These are phyloP conservation scores for Fusarium sp. DNA, from an alignment of 2,329 filamentous ascomycete species.

Conservation along the genomic window DNA sequence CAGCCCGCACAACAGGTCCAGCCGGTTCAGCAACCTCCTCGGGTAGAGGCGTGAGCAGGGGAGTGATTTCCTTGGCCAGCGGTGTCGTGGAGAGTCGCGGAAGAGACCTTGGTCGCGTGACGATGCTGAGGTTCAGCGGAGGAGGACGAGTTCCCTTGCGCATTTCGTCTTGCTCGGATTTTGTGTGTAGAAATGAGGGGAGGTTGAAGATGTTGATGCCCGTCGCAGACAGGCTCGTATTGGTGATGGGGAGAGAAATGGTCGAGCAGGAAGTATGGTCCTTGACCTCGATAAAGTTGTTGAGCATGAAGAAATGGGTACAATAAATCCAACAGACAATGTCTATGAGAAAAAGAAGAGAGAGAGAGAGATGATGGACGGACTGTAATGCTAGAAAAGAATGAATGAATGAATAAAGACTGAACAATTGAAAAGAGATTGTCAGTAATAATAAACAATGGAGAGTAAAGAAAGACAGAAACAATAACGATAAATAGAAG, in stretches of 20 bases:
- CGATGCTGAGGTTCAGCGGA: slow-evolving; percentile 48
- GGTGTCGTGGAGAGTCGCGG: slow-evolving; percentile 39
- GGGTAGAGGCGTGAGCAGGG: slow-evolving; percentile 39
- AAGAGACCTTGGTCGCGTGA: slow-evolving; percentile 36
- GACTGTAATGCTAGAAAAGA: slow-evolving; percentile 6
- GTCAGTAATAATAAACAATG: neutral
- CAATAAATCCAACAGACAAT: neutral
- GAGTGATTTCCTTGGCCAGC: slow-evolving; percentile 35
- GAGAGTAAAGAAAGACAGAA: slow-evolving; percentile 12
- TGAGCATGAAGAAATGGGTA: slow-evolving; percentile 31
- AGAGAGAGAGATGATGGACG: no score
- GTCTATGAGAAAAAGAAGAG: neutral
- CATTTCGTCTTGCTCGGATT: slow-evolving; percentile 34
- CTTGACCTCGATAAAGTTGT: slow-evolving; percentile 22
- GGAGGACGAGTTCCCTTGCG: slow-evolving; percentile 46
- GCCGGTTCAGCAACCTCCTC: slow-evolving; percentile 39
- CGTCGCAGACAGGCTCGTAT: slow-evolving; percentile 27
- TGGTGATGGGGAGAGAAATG: neutral
- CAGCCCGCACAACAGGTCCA: slow-evolving; percentile 39
- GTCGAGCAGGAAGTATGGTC: slow-evolving; percentile 28
- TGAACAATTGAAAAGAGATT: slow-evolving; percentile 8
- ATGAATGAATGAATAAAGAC: slow-evolving; percentile 13
- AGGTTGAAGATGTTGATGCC: slow-evolving; percentile 24
- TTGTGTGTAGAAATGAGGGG: slow-evolving; percentile 8
- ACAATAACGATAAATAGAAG: slow-evolving; percentile 5